Evolutionary conservation across 257 asterid species (phyloP).

Genomic region (Ophiorrhiza pumila): DNA sequence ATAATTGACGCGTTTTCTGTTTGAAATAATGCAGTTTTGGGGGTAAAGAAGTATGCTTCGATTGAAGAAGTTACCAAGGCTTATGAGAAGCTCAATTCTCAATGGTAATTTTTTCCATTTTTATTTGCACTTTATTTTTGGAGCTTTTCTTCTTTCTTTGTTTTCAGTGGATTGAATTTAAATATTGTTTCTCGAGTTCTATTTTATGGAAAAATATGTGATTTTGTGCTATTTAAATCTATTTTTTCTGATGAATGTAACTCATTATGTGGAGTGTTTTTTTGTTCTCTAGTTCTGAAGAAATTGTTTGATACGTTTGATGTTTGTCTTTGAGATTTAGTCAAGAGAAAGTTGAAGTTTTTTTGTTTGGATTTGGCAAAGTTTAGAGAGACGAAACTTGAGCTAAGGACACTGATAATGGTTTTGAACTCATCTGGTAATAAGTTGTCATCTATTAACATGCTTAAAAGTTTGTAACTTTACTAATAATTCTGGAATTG

Average conservation of each 20-base stretch:
- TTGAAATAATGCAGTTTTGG: slow-evolving; percentile 56
- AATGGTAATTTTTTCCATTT: slow-evolving; percentile 42
- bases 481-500: not conserved
- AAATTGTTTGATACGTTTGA: not conserved
- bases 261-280: not conserved
- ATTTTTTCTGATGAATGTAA: not conserved
- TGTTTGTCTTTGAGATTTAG: not conserved
- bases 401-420: not conserved
- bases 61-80: slow-evolving; percentile 68
- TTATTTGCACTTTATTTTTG: not conserved
- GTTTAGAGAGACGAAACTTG: not conserved
- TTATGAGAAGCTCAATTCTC: slow-evolving; percentile 53
- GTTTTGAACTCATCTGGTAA: not conserved
- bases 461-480: not conserved
- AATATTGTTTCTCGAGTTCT: not conserved
- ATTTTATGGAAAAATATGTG: not conserved
- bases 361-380: not conserved
- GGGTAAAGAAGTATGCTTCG: slow-evolving; percentile 64
- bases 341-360: not conserved
- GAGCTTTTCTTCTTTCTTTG: not conserved
- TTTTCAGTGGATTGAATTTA: not conserved
- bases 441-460: not conserved
- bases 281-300: too few relatives aligned
- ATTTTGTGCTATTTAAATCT: too few relatives aligned
- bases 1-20: not conserved